A percentile compares a stretch with the other conserved stretches of the same genome.
phyloP scores from a whole-genome alignment of 2,329 filamentous ascomycete species.

The Rutstroemia sp. region DNA sequence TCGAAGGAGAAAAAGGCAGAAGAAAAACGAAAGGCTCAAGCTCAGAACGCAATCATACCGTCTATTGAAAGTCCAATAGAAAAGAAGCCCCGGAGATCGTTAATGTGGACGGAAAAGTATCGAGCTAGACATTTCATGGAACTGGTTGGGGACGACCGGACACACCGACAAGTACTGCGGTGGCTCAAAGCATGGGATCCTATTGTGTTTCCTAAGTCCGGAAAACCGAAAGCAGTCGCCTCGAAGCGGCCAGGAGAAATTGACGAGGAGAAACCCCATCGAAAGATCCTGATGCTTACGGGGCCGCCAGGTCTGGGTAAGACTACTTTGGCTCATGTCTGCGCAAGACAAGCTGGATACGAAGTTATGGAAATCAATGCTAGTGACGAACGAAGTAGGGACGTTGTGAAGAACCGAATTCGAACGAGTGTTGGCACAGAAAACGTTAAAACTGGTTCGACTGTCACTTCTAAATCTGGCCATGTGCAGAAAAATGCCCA shows the following conservation, averaged over 20 bases:
- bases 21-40: slow-evolving; percentile 37
- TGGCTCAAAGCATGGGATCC: slow-evolving; percentile 96
- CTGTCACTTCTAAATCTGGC: slow-evolving; percentile 43
- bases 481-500: slow-evolving; percentile 65
- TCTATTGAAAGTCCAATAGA: slow-evolving; percentile 33
- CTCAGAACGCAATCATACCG: slow-evolving; percentile 29
- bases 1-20: slow-evolving; percentile 37
- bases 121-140: slow-evolving; percentile 87
- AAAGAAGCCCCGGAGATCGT: slow-evolving; percentile 32
- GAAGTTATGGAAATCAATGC: slow-evolving; percentile 97
- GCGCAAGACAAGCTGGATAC: slow-evolving; percentile 89
- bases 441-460: slow-evolving; percentile 69
- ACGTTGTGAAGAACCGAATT: slow-evolving; percentile 87
- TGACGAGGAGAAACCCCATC: slow-evolving; percentile 68
- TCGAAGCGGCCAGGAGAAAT: slow-evolving; percentile 37
- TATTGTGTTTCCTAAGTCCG: slow-evolving; percentile 71
- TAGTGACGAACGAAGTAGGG: slow-evolving; percentile 83
- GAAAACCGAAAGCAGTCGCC: slow-evolving; percentile 46
- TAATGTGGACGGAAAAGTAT: slow-evolving; percentile 97
- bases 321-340: slow-evolving; percentile 93
- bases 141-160: slow-evolving; percentile 87
- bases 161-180: slow-evolving; percentile 79
- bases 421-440: slow-evolving; percentile 89
- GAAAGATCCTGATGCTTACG: slow-evolving; percentile 83
- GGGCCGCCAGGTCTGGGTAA: slow-evolving; percentile 92